Evolutionary conservation across 306 rosid species (phyloP).

Genomic region (Benincasa hispida): DNA sequence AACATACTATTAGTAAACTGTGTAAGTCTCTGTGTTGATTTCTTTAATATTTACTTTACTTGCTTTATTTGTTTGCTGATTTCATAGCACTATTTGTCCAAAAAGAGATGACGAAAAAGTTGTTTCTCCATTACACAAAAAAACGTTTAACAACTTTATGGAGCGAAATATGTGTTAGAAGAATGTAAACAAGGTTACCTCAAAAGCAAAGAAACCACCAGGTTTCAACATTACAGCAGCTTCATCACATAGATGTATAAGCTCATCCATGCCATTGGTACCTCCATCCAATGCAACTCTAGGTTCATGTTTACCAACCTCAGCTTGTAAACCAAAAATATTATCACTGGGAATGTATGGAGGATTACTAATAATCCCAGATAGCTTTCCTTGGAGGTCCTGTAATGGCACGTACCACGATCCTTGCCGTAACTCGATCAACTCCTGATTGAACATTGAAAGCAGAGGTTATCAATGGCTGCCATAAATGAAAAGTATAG

Average conservation of each 20-base stretch:
- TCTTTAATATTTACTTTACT: too few species aligned
- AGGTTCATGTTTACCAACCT: conserved; percentile 80
- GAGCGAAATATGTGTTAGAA: not conserved
- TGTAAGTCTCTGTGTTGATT: too few species aligned
- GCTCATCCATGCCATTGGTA: conserved; percentile 48
- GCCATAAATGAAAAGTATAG: not conserved
- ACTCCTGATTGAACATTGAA: conserved; percentile 1
- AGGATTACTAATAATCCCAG: conserved; percentile 76
- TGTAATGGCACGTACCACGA: conserved; percentile 80
- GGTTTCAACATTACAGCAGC: conserved; percentile 59
- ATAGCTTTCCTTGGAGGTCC: conserved; percentile 50
- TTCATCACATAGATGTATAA: conserved; percentile 66
- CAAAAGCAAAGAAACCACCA: conserved; percentile 83
- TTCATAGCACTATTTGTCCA: not conserved
- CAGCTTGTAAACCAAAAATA: conserved; percentile 71
- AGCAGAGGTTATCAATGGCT: not conserved
- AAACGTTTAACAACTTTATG: not conserved
- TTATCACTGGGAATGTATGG: conserved; percentile 76
- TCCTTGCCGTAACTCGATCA: conserved; percentile 41
- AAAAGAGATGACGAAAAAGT: not conserved
- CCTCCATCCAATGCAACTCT: conserved; percentile 76
- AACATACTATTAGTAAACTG: too few species aligned
- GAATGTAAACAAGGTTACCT: conserved; percentile 28
- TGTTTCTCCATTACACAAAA: not conserved
- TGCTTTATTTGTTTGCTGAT: too few species aligned